Evolutionary conservation across 2,329 filamentous ascomycete genomes (phyloP).

Genomic region (Leptographium radiaticola): DNA sequence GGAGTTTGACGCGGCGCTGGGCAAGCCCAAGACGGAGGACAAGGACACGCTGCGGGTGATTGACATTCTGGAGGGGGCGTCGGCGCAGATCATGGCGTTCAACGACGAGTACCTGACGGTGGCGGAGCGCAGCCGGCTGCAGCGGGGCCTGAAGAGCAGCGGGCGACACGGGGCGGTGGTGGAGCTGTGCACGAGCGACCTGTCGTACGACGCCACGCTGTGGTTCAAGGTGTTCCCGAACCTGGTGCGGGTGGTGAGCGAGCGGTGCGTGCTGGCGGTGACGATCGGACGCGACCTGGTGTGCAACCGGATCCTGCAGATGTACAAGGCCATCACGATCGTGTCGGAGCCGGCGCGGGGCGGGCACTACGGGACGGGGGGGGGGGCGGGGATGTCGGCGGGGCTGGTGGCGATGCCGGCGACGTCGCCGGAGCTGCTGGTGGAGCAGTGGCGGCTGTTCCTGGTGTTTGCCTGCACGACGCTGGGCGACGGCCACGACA

Average conservation of each 20-base stretch:
- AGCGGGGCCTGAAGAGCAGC: constrained; percentile 76
- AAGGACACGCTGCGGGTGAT: constrained; percentile 60
- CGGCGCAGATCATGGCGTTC: constrained; percentile 76
- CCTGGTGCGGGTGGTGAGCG: constrained; percentile 77
- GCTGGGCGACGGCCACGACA: constrained; percentile 31
- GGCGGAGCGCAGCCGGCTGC: constrained; percentile 81
- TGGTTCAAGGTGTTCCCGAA: constrained; percentile 99
- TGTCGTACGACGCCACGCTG: constrained; percentile 84
- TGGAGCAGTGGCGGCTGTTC: constrained; percentile 98
- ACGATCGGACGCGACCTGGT: constrained; percentile 84
- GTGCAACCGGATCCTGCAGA: constrained; percentile 81
- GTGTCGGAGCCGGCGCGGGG: constrained; percentile 63
- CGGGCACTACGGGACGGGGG: constrained; percentile 48
- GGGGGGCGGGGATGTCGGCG: constrained; percentile 35
- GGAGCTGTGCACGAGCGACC: constrained; percentile 88
- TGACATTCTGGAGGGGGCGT: constrained; percentile 81
- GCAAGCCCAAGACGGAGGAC: constrained; percentile 45
- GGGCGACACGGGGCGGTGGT: constrained; percentile 77
- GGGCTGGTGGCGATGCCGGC: constrained; percentile 41
- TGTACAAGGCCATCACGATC: constrained; percentile 72
- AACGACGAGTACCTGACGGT: constrained; percentile 86
- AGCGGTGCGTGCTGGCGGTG: constrained; percentile 83
- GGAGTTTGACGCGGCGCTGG: constrained; percentile 83
- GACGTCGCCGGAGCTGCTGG: constrained; percentile 70
- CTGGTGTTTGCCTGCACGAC: constrained; percentile 96